Base-by-base conservation (phyloP, 768 basidiomycete species). In the Kwoniella sp. region DNA sequence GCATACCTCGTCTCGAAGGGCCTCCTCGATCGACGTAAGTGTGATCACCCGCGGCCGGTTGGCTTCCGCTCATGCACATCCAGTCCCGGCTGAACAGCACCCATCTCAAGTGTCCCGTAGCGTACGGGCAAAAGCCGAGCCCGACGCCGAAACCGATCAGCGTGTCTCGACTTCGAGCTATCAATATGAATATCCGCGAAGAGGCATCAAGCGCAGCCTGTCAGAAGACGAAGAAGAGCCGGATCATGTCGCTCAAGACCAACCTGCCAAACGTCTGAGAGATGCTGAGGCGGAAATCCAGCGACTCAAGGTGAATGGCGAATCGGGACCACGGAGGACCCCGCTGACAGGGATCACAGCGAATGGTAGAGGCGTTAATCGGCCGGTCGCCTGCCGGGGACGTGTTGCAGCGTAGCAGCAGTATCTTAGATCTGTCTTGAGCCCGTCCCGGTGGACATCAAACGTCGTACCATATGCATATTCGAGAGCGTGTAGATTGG, bases 71-170 rank as follows among this genome's bases (percentile, higher is more conserved):
- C 26, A n/a, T n/a, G n/a, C n/a, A n/a, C n/a, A n/a, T n/a, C n/a
- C 29, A 54, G 52, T 39, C 11, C 52, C 52, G 1, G 45, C 52
- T 4, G 45, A 54, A 28, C 52, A 54, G n/a, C 52, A 54, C 20
- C 45, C 52, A 15, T 28, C 20, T 12, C 52, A 54, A 32, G 52
- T 54, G 3, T 34, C 44, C 12, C 14, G 37, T 11, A 33, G 31
- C 6, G 27, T 41, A 37, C 22, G 42, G n/a, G 12, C 47, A 26
- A 54, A 54, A 25, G 52, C 45, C 17, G 52, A 53, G 25, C 51
- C 36, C 5, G 50, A 28, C n/a, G 19, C 14, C 2, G 17, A 20
- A 5, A 14, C 8, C 8, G 44, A 22, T 5, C 9, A 38, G n/a
- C n/a, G n/a, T n/a, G n/a, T n/a, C n/a, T n/a, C n/a, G n/a, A n/a